Percentiles rank a stretch among this genome's conserved stretches.
Evolutionary conservation across 2,329 filamentous ascomycete genomes (phyloP).

Genomic region (Trematosphaeria pertusa): DNA sequence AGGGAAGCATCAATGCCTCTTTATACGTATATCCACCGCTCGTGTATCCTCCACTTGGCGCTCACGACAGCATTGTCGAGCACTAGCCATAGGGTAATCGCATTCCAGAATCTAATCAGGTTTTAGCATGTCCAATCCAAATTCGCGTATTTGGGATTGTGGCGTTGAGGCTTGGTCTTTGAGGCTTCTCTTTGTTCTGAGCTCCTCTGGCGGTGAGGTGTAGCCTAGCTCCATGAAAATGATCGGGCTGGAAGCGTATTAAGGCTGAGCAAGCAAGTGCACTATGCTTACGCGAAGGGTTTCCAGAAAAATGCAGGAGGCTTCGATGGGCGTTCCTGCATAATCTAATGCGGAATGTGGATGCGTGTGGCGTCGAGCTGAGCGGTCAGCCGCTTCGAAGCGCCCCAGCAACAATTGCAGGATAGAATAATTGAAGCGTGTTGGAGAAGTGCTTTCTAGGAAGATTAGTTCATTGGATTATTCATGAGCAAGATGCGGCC

Average conservation of each 20-base stretch:
- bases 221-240: not conserved
- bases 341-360: constrained; percentile 5
- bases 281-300: not conserved
- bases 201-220: not conserved
- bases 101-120: not conserved
- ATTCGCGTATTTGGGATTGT: not conserved
- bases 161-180: not conserved
- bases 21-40: too few species aligned
- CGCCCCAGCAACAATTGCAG: too few species aligned
- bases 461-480: too few species aligned
- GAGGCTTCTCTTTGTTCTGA: not conserved
- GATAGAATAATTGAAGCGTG: too few species aligned
- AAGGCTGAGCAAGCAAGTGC: not conserved
- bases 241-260: not conserved
- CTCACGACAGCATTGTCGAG: too few species aligned
- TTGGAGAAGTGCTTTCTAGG: too few species aligned
- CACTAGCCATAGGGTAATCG: too few species aligned
- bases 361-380: constrained; percentile 13
- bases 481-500: too few species aligned
- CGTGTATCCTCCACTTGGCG: too few species aligned
- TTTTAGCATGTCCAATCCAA: not conserved
- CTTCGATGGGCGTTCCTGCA: not conserved
- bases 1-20: not conserved
- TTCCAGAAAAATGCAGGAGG: not conserved
- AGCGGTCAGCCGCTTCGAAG: constrained; percentile 7